Evolutionary conservation across 2,329 filamentous ascomycete species (phyloP).

Genomic region (Talaromyces sp.): DNA sequence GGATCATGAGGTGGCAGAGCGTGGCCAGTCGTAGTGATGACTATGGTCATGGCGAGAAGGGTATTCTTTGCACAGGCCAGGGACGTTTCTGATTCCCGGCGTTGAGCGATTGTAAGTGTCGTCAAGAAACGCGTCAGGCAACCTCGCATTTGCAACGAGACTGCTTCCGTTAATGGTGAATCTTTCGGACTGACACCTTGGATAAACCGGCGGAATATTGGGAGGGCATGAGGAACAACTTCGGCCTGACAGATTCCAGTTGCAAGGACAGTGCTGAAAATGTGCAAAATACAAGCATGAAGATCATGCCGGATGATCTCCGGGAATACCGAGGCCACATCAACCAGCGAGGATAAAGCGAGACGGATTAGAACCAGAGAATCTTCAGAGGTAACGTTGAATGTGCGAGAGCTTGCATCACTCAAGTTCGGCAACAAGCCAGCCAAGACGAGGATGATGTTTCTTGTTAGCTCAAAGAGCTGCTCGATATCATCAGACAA

Average conservation of each 20-base stretch:
- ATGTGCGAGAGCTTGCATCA: constrained; percentile 53
- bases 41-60: constrained; percentile 78
- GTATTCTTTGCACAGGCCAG: constrained; percentile 90
- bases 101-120: constrained; percentile 52
- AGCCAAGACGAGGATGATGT: constrained; percentile 88
- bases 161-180: constrained; percentile 32
- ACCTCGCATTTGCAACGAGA: constrained; percentile 70
- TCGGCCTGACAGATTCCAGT: constrained; percentile 81
- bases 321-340: constrained; percentile 92
- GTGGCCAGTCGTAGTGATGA: constrained; percentile 75
- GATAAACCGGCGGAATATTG: constrained; percentile 88
- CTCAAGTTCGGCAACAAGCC: constrained; percentile 72
- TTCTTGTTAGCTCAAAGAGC: constrained; percentile 90
- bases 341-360: constrained; percentile 80
- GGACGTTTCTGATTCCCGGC: constrained; percentile 60
- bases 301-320: constrained; percentile 94
- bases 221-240: constrained; percentile 82
- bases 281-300: constrained; percentile 93
- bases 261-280: constrained; percentile 87
- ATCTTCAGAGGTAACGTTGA: constrained; percentile 75
- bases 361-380: constrained; percentile 73
- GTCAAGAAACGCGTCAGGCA: constrained; percentile 77
- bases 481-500: constrained; percentile 97
- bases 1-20: constrained; percentile 69
- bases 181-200: constrained; percentile 57